Conservation (phyloP, 2,329 filamentous ascomycete genomes). For the Trichoderma citrinoviride region DNA sequence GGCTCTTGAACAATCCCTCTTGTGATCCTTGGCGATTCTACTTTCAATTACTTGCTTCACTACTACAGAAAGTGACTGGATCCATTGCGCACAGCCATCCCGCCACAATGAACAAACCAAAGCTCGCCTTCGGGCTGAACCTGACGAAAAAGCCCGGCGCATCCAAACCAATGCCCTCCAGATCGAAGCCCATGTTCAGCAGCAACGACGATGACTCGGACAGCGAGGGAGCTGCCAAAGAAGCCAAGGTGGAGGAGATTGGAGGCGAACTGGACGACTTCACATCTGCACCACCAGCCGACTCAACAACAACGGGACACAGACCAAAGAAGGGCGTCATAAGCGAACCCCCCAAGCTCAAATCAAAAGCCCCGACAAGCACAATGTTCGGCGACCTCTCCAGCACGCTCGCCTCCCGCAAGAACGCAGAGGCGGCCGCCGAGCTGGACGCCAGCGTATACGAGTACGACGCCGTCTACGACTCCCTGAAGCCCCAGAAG, state of each 20-base stretch:
- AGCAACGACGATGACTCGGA: slow-evolving; percentile 55
- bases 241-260: slow-evolving; percentile 53
- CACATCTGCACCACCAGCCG: slow-evolving; percentile 22
- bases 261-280: slow-evolving; percentile 61
- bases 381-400: slow-evolving; percentile 64
- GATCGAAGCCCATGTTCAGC: slow-evolving; percentile 54
- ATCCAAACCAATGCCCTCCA: slow-evolving; percentile 49
- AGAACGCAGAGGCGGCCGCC: slow-evolving; percentile 62
- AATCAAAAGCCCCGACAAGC: slow-evolving; percentile 42
- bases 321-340: slow-evolving; percentile 37
- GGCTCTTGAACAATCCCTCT: no score
- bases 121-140: slow-evolving; percentile 56
- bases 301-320: slow-evolving; percentile 34
- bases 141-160: slow-evolving; percentile 55
- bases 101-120: slow-evolving; percentile 46
- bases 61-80: neutral
- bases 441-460: slow-evolving; percentile 72
- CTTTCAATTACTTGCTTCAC: neutral
- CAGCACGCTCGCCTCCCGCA: slow-evolving; percentile 59
- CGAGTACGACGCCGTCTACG: slow-evolving; percentile 82
- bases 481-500: slow-evolving; percentile 67
- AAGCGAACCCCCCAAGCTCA: slow-evolving; percentile 44
- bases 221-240: slow-evolving; percentile 42
- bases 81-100: neutral
- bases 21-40: no score